Evolutionary conservation across 2,329 filamentous ascomycete genomes (phyloP), one percentile per base, ranked within the genome.

Genomic region (Exophiala mesophila): DNA sequence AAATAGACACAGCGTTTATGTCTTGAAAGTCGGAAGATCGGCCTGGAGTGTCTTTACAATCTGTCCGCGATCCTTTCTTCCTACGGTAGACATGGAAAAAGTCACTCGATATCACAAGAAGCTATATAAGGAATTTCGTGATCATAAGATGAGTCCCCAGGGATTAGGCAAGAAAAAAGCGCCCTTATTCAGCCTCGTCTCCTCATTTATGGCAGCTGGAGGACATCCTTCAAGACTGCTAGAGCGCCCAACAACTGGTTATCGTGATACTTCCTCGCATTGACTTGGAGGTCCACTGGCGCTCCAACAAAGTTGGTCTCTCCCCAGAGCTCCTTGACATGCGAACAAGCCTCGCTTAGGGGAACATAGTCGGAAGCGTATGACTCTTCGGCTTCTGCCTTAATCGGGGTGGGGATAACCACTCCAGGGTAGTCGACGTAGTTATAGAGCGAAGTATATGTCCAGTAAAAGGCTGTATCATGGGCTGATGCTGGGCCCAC

Each of bases 401-500:
- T 66, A 26, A 63, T 58, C 2, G 63, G 64, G 2, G 74, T 76
- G 0, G 82, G 82, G 56, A 85, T 83, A 0, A 78, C 70, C 2
- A 76, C 59, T 6, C 70, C 73, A 1, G 81, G 77, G 58, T 83
- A 83, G 58, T 85, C 80, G 1, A 85, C 69, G 30, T 84, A 54
- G 57, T 85, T 86, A 78, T 80, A 85, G 48, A 79, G 73, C 0
- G 73, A 65, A 0, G 80, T 83, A 52, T 85, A 86, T 1, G 72
- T 72, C 79, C 80, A 85, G 50, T 76, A 77, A 26, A 60, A 67
- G 57, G 82, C 55, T 45, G 71, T 0, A 68, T 41, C 42, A 37
- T 45, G 42, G 9, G n/a, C 30, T 3, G 31, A 3, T 7, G 42
- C 42, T 28, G 42, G 36, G 4, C 38, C 42, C 12, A 41, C 36